Evolutionary conservation across 1,284 basidiomycete genomes (phyloP).

Genomic region (Veloboletus limbatus): DNA sequence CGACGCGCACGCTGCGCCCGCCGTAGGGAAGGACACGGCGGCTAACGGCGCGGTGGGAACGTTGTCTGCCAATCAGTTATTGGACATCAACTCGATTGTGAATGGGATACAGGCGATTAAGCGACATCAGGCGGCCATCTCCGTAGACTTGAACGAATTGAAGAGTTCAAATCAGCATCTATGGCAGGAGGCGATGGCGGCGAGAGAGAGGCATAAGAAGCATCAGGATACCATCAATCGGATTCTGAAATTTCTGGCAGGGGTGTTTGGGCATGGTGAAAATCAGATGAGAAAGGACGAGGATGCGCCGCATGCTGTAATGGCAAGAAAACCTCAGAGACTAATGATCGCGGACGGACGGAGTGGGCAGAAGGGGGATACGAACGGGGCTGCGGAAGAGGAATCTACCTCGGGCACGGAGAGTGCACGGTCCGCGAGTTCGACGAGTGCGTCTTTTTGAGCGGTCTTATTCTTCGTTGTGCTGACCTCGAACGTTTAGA

Average conservation of each 20-base stretch:
- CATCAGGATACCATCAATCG: slow-evolving; percentile 98
- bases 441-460: slow-evolving; percentile 12
- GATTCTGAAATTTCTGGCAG: slow-evolving; percentile 91
- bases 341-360: slow-evolving; percentile 66
- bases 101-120: slow-evolving; percentile 87
- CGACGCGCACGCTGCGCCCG: slow-evolving; percentile 15
- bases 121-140: slow-evolving; percentile 88
- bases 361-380: slow-evolving; percentile 37
- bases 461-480: neutral
- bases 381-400: slow-evolving; percentile 39
- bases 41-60: slow-evolving; percentile 17
- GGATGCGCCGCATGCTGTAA: slow-evolving; percentile 42
- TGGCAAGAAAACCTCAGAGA: slow-evolving; percentile 51
- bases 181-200: slow-evolving; percentile 88
- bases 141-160: slow-evolving; percentile 83
- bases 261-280: slow-evolving; percentile 76
- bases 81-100: slow-evolving; percentile 76
- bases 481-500: slow-evolving; percentile 23
- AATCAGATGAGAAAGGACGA: slow-evolving; percentile 44
- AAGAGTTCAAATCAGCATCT: slow-evolving; percentile 86
- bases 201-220: slow-evolving; percentile 79
- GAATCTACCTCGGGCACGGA: slow-evolving; percentile 30
- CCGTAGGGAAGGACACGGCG: slow-evolving; percentile 16
- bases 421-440: slow-evolving; percentile 26
- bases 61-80: slow-evolving; percentile 46